Evolutionary conservation across 306 rosid genomes (phyloP).

Genomic region (Castanopsis chinensis): DNA sequence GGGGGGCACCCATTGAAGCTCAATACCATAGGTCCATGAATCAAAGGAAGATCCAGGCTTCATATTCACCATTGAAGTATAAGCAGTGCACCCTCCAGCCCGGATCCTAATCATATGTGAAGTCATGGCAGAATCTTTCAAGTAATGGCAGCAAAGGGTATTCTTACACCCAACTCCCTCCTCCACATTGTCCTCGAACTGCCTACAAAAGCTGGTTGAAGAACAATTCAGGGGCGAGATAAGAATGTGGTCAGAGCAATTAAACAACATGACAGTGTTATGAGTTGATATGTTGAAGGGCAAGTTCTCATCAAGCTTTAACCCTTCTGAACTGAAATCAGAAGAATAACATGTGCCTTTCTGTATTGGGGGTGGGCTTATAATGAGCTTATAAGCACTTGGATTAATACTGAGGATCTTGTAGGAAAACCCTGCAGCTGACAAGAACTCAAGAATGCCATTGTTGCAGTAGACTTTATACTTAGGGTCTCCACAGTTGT

Average conservation of each 20-base stretch:
- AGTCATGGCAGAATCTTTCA: slow-evolving; percentile 83
- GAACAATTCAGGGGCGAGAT: slow-evolving; percentile 79
- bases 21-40: slow-evolving; percentile 81
- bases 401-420: slow-evolving; percentile 62
- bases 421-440: slow-evolving; percentile 55
- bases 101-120: slow-evolving; percentile 58
- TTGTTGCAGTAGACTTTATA: slow-evolving; percentile 63
- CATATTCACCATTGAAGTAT: slow-evolving; percentile 61
- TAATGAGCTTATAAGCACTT: slow-evolving; percentile 40
- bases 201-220: slow-evolving; percentile 59
- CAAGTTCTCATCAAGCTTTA: slow-evolving; percentile 47
- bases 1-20: slow-evolving; percentile 74
- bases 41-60: slow-evolving; percentile 42
- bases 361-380: slow-evolving; percentile 50
- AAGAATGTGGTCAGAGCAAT: slow-evolving; percentile 53
- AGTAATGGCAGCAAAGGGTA: slow-evolving; percentile 74
- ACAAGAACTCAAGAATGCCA: slow-evolving; percentile 54
- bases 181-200: slow-evolving; percentile 47
- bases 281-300: slow-evolving; percentile 74
- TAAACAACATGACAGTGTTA: slow-evolving; percentile 73
- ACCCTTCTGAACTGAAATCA: slow-evolving; percentile 54
- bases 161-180: slow-evolving; percentile 51
- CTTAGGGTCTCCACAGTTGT: slow-evolving; percentile 59
- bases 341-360: slow-evolving; percentile 54
- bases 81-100: slow-evolving; percentile 78